Conservation (phyloP, 1,139 yeast species). For the Arxiozyma heterogenica region DNA sequence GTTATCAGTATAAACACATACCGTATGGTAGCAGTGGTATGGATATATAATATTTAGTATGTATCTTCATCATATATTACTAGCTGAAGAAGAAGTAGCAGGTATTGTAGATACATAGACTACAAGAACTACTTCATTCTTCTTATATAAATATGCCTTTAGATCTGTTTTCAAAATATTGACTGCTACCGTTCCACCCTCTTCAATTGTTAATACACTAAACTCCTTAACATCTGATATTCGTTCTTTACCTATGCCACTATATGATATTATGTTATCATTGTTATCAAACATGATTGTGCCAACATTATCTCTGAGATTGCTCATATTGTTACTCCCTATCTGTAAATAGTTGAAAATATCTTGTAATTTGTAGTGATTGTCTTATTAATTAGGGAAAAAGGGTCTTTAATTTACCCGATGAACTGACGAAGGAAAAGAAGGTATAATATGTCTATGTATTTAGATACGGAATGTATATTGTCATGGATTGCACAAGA, state of each 20-base stretch:
- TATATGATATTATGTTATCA: conserved; percentile 24
- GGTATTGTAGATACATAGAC: background rate
- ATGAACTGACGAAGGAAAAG: too few species aligned
- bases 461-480: too few species aligned
- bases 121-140: conserved; percentile 17
- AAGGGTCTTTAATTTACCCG: too few species aligned
- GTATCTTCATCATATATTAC: background rate
- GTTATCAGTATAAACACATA: background rate
- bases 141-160: conserved; percentile 16
- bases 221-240: conserved; percentile 21
- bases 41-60: too few species aligned
- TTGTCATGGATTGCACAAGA: too few species aligned
- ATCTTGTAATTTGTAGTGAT: too few species aligned
- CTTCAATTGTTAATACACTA: conserved; percentile 17
- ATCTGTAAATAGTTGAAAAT: background rate
- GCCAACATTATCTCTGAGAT: conserved; percentile 12
- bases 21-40: too few species aligned
- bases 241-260: conserved; percentile 27
- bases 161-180: conserved; percentile 14
- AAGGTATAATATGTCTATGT: too few species aligned
- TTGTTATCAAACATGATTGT: conserved; percentile 28
- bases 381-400: too few species aligned
- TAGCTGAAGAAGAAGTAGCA: background rate
- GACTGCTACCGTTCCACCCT: conserved; percentile 23
- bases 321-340: background rate